Evolutionary conservation across 1,139 yeast genomes (phyloP).

Genomic region (Yamadazyma membranifaciens): DNA sequence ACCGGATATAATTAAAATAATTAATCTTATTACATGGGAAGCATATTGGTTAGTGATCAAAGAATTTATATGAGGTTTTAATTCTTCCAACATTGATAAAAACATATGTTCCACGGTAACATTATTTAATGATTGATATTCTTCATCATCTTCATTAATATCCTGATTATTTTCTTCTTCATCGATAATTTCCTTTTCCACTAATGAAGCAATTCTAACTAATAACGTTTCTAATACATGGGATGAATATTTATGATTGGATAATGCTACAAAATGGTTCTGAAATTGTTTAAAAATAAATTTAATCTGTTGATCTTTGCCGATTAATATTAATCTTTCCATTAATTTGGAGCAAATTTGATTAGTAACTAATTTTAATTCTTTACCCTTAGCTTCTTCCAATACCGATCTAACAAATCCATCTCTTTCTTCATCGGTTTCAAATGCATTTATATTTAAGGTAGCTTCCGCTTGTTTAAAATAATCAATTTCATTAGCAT

Average conservation of each 20-base stretch:
- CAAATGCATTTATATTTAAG: constrained; percentile 77
- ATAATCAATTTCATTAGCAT: constrained; percentile 79
- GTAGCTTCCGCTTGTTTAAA: constrained; percentile 92
- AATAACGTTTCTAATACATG: constrained; percentile 89
- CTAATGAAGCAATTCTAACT: constrained; percentile 70
- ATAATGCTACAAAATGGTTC: constrained; percentile 71
- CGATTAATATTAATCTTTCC: constrained; percentile 76
- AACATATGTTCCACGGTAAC: constrained; percentile 62
- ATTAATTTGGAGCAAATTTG: constrained; percentile 91
- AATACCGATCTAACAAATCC: constrained; percentile 75
- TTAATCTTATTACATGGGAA: constrained; percentile 78
- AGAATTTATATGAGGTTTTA: constrained; percentile 54
- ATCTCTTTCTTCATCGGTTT: constrained; percentile 64
- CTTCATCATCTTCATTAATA: constrained; percentile 27
- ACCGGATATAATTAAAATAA: constrained; percentile 72
- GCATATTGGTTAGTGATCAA: constrained; percentile 80
- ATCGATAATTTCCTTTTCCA: constrained; percentile 61
- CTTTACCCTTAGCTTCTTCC: constrained; percentile 88
- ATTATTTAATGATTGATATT: constrained; percentile 26
- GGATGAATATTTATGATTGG: constrained; percentile 88
- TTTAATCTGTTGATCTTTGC: constrained; percentile 65
- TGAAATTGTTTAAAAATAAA: constrained; percentile 62
- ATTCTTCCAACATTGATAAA: constrained; percentile 62
- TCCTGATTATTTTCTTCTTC: constrained; percentile 34
- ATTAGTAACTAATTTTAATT: constrained; percentile 86